phyloP scores from a whole-genome alignment of 2,329 filamentous ascomycete species.

The Fonsecaea multimorphosa region DNA sequence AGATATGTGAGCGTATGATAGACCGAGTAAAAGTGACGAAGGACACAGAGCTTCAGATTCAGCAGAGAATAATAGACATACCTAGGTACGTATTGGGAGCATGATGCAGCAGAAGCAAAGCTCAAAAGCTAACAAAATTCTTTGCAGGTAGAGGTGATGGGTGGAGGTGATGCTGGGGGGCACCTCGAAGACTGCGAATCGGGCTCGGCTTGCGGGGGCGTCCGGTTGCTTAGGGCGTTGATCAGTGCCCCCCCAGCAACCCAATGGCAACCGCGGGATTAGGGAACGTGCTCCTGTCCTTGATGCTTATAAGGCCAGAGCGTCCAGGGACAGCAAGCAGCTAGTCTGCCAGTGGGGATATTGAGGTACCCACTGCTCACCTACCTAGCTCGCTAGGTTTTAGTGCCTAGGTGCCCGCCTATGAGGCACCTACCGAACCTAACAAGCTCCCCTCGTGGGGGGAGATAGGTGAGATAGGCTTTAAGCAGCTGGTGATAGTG shows the following conservation, averaged over 20 bases:
- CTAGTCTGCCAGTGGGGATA: neutral
- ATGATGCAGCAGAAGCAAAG: constrained; percentile 6
- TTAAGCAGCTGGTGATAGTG: neutral
- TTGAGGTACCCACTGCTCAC: neutral
- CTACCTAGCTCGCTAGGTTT: too few species aligned
- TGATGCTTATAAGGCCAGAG: neutral
- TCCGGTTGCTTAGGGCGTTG: neutral
- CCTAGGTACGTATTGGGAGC: neutral
- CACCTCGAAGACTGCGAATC: neutral
- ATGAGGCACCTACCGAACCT: neutral
- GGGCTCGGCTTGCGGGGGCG: neutral
- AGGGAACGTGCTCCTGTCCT: neutral
- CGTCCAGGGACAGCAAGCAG: neutral
- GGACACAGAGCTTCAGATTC: neutral
- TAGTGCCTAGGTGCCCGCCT: neutral
- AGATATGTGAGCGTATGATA: neutral
- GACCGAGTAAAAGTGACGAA: neutral
- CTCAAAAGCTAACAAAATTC: constrained; percentile 2
- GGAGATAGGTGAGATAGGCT: neutral
- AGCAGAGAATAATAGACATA: constrained; percentile 1
- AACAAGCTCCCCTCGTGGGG: neutral
- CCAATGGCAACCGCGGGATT: neutral
- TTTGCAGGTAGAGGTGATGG: neutral
- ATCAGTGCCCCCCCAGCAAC: neutral
- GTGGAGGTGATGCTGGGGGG: neutral